Evolutionary conservation across 2,329 filamentous ascomycete species (phyloP).

Genomic region (Hypoxylon sp.): DNA sequence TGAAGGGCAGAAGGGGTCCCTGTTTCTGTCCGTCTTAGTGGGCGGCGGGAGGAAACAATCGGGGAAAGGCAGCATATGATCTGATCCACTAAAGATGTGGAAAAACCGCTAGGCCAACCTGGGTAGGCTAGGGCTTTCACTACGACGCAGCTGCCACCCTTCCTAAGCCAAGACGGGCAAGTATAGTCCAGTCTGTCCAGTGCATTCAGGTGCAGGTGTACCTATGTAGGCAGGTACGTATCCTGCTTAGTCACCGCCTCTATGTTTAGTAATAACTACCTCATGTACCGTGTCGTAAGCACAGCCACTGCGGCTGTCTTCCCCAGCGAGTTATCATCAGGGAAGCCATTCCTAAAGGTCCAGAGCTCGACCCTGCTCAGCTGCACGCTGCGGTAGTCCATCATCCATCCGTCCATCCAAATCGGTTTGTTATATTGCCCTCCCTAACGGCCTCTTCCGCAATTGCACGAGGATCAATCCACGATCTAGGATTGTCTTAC

Average conservation of each 20-base stretch:
- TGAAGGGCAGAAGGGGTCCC: constrained; percentile 24
- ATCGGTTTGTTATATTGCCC: constrained; percentile 15
- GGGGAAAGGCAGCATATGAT: constrained; percentile 20
- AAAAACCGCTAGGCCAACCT: constrained; percentile 36
- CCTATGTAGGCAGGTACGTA: background rate
- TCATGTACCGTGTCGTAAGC: constrained; percentile 5
- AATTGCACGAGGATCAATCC: constrained; percentile 26
- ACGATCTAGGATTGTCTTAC: constrained; percentile 30
- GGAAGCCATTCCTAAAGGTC: constrained; percentile 36
- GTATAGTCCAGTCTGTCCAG: background rate
- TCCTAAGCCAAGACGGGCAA: constrained; percentile 19
- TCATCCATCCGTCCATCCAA: constrained; percentile 16
- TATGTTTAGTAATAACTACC: constrained; percentile 26
- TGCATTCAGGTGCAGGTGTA: no score
- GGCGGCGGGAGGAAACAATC: background rate
- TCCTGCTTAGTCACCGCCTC: constrained; percentile 23
- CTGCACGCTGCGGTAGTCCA: no score
- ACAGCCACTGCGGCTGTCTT: constrained; percentile 41
- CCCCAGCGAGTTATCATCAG: constrained; percentile 29
- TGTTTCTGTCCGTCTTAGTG: background rate
- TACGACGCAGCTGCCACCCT: no score
- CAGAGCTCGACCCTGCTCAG: constrained; percentile 17
- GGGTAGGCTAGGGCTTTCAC: background rate
- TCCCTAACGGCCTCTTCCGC: constrained; percentile 23
- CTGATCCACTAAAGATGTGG: constrained; percentile 32